Base-by-base conservation (phyloP, 495 filamentous ascomycete species). In the Aspergillus ellipticus region DNA sequence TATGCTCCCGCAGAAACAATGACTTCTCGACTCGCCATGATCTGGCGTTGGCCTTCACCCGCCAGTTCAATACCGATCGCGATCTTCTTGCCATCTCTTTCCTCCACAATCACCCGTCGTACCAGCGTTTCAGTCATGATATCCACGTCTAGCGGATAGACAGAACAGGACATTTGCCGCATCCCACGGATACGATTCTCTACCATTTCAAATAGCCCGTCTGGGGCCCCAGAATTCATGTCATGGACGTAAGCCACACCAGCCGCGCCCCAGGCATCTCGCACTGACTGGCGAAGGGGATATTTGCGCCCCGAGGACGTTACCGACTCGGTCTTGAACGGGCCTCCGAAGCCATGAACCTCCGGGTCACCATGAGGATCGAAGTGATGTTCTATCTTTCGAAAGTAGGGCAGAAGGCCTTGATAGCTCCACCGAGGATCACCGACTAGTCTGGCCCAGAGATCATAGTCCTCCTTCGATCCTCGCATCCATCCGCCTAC, bases 141-240 rank as follows among this genome's bases (percentile, higher is more conserved):
- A 4, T 61, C 54, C 13, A 70, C 55, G 16, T 66, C 49, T 3
- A 77, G 57, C 9, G 54, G 45, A 54, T 77, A 79, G 1, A 52
- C 64, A 5, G 43, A 45, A 16, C 61, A 51, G 1, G 74, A 64
- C 31, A 68, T 59, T 52, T 76, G 71, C 0, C 77, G 63, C 35
- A 54, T 56, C 1, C 73, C 77, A 35, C 71, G 43, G 0, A 52
- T 28, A 29, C 69, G 65, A 42, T 67, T 73, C 59, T 77, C 76
- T 3, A 49, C 62, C 20, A 42, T 56, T 22, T 68, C 66, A 8
- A 53, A 57, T 0, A 77, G 28, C 17, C 76, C 75, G 1, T 62
- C 29, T 2, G 65, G 60, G 28, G 57, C 50, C 1, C 73, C 73
- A 21, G 42, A 50, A 43, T 74, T 70, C 6, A 56, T 49, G n/a